Evolutionary conservation across 257 asterid species (phyloP).

Genomic region (Nicotiana obtusifolia): DNA sequence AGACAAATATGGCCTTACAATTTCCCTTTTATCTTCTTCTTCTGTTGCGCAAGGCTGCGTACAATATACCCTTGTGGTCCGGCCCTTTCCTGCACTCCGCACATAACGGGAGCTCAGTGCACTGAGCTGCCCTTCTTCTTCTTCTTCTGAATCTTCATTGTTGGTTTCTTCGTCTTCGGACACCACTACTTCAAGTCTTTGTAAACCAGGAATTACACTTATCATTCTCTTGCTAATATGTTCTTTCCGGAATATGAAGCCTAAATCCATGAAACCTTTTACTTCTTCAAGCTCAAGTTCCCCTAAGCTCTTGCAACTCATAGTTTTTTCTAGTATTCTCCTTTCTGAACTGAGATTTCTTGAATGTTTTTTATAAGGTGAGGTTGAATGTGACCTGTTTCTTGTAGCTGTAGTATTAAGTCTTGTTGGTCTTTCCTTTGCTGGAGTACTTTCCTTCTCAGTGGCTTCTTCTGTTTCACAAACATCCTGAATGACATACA

Average conservation of each 20-base stretch:
- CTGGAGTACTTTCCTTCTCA: not conserved
- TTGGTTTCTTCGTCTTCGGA: not conserved
- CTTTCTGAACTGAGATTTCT: conserved; percentile 10
- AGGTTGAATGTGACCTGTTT: conserved; percentile 24
- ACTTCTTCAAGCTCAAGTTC: conserved; percentile 71
- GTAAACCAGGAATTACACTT: conserved; percentile 53
- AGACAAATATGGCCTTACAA: conserved; percentile 47
- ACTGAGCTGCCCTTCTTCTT: not conserved
- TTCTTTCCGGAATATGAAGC: conserved; percentile 47
- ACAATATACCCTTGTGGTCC: too few species aligned
- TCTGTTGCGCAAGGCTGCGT: not conserved
- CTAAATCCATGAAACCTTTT: conserved; percentile 63
- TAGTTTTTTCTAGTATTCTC: conserved; percentile 25
- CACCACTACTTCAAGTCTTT: conserved; percentile 24
- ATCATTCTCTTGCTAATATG: conserved; percentile 30
- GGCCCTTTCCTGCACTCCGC: too few species aligned
- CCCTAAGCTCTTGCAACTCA: conserved; percentile 43
- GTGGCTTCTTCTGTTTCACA: conserved; percentile 15
- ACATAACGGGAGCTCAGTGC: too few species aligned
- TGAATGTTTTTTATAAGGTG: conserved; percentile 24
- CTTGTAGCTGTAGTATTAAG: conserved; percentile 6
- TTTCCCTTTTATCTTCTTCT: not conserved
- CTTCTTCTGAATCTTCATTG: not conserved
- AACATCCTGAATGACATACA: conserved; percentile 28
- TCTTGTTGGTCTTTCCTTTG: conserved; percentile 20